These are phyloP conservation scores for Eutypella sp. DNA, from an alignment of 2,329 filamentous ascomycete species.

Conservation along the genomic window DNA sequence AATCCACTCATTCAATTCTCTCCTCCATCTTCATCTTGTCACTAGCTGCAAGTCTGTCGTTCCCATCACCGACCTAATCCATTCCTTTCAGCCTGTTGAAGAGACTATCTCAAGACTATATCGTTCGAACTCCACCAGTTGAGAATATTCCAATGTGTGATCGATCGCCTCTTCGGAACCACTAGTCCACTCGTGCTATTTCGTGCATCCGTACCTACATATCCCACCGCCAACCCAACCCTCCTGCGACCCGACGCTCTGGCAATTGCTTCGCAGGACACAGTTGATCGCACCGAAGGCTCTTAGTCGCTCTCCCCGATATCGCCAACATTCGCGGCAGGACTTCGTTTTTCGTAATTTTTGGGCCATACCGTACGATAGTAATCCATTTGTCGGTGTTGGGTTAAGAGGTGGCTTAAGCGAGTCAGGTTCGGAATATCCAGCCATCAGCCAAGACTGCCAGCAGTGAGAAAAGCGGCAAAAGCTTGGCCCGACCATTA, in stretches of 20 bases:
- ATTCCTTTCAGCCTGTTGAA: slow-evolving; percentile 16
- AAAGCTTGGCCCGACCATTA: slow-evolving; percentile 3
- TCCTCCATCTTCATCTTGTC: neutral
- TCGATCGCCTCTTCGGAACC: slow-evolving; percentile 4
- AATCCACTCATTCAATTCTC: slow-evolving; percentile 20
- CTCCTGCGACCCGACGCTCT: slow-evolving; percentile 9
- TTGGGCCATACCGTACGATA: neutral
- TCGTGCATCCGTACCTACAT: slow-evolving; percentile 25
- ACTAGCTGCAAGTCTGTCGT: slow-evolving; percentile 12
- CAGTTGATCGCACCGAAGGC: slow-evolving; percentile 2
- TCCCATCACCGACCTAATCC: slow-evolving; percentile 17
- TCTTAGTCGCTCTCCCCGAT: neutral
- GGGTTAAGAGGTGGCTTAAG: too few species aligned
- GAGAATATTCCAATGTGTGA: slow-evolving; percentile 3
- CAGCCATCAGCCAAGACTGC: slow-evolving; percentile 7
- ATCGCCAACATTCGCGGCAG: neutral
- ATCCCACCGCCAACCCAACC: slow-evolving; percentile 19
- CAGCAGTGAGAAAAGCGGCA: slow-evolving; percentile 3
- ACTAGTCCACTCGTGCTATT: slow-evolving; percentile 15
- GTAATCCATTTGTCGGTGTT: too few species aligned
- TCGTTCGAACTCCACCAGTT: slow-evolving; percentile 1
- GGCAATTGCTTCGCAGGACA: slow-evolving; percentile 12
- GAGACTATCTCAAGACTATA: slow-evolving; percentile 3
- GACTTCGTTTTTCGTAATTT: neutral
- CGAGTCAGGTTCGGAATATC: neutral